phyloP scores from a whole-genome alignment of 176 grass and related monocot species.

The Oryza officinalis region DNA sequence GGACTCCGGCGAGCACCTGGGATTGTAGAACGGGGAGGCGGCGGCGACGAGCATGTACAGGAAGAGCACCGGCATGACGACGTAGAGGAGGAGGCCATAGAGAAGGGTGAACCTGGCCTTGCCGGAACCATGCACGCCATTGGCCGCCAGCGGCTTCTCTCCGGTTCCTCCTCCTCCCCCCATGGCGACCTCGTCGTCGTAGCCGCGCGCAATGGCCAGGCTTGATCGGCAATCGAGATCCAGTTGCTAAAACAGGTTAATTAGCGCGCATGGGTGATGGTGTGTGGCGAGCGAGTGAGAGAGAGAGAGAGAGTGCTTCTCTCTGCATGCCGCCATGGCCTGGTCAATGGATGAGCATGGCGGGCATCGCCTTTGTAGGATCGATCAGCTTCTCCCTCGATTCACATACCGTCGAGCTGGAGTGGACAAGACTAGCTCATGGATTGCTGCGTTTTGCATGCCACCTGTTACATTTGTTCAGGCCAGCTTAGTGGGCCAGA shows the following conservation, averaged over 20 bases:
- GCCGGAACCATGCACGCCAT: slow-evolving; percentile 26
- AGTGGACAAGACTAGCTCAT: not conserved
- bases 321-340: not conserved
- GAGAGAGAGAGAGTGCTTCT: not conserved
- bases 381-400: not conserved
- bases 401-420: not conserved
- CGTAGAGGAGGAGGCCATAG: slow-evolving; percentile 55
- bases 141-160: slow-evolving; percentile 44
- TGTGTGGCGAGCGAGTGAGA: not conserved
- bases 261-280: not conserved
- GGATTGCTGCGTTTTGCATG: not conserved
- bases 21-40: slow-evolving; percentile 42
- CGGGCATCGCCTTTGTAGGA: not conserved
- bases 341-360: not conserved
- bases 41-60: slow-evolving; percentile 47
- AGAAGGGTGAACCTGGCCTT: slow-evolving; percentile 38
- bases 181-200: slow-evolving; percentile 41
- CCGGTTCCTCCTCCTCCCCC: slow-evolving; percentile 46
- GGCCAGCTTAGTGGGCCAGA: not conserved
- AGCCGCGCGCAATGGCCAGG: slow-evolving; percentile 39
- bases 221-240: slow-evolving; percentile 14
- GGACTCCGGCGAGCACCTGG: slow-evolving; percentile 30
- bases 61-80: slow-evolving; percentile 41
- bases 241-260: slow-evolving; percentile 47
- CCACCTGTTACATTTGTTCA: not conserved